These are phyloP conservation scores for Clavispora fructus DNA, from an alignment of 805 yeast genomes.

Conservation along the genomic window DNA sequence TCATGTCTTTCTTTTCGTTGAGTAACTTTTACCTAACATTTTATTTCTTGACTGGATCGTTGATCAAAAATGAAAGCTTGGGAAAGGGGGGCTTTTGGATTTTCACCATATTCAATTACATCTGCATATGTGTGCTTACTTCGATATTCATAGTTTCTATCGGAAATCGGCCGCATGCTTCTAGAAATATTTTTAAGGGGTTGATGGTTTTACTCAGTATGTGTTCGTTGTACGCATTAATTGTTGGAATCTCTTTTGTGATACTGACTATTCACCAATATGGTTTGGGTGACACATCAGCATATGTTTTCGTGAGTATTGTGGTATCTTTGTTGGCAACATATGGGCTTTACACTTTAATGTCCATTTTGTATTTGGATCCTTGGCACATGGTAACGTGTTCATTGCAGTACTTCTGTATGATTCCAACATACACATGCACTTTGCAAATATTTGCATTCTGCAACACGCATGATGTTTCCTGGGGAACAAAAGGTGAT, in stretches of 20 bases:
- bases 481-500: constrained; percentile 99
- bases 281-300: constrained; percentile 36
- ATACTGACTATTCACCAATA: constrained; percentile 43
- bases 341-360: constrained; percentile 78
- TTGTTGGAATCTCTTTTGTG: constrained; percentile 80
- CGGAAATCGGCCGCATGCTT: constrained; percentile 98
- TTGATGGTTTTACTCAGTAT: constrained; percentile 69
- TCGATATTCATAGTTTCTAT: constrained; percentile 89
- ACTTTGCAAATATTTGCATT: constrained; percentile 93
- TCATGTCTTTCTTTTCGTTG: constrained; percentile 22
- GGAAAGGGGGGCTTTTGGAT: constrained; percentile 76
- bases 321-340: constrained; percentile 85
- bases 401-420: constrained; percentile 77
- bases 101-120: constrained; percentile 80
- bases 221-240: constrained; percentile 76
- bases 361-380: constrained; percentile 81
- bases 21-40: constrained; percentile 25
- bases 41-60: constrained; percentile 38
- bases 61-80: constrained; percentile 41
- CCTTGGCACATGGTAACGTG: constrained; percentile 96
- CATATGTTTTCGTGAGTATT: constrained; percentile 62
- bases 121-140: constrained; percentile 75
- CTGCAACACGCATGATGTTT: constrained; percentile 96
- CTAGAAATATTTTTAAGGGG: constrained; percentile 67
- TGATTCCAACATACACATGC: constrained; percentile 89